Conservation (phyloP, 164 flowering plant genomes). For the Dillenia turbinata region DNA sequence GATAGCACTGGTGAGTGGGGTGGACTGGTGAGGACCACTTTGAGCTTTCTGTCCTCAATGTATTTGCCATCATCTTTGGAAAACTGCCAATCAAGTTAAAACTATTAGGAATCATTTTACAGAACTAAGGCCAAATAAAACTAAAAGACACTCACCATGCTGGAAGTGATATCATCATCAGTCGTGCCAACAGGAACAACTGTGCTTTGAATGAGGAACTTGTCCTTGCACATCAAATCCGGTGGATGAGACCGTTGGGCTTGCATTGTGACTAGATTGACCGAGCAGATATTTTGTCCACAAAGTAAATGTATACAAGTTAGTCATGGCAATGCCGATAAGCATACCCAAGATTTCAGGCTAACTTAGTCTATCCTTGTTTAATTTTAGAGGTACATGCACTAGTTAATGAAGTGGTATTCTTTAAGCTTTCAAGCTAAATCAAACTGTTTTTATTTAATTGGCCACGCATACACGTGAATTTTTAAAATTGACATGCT, state of each 20-base stretch:
- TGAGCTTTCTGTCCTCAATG: conserved; percentile 75
- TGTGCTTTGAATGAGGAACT: conserved; percentile 81
- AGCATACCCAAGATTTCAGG: no score
- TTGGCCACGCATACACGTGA: no score
- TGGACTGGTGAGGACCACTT: conserved; percentile 54
- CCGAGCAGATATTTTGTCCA: no score
- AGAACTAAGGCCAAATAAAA: conserved; percentile 1
- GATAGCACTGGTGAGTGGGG: conserved; percentile 49
- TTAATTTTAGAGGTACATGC: no score
- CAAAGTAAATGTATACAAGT: no score
- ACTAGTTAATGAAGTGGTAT: no score
- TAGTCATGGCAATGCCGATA: no score
- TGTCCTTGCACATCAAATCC: conserved; percentile 81
- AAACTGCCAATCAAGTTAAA: conserved; percentile 46
- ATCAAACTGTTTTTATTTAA: no score
- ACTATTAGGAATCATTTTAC: conserved; percentile 15
- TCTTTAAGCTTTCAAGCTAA: no score
- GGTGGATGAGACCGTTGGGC: conserved; percentile 50
- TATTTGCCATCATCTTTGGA: conserved; percentile 49
- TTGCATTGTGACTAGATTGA: conserved; percentile 75
- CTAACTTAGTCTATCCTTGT: no score
- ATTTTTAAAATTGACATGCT: no score
- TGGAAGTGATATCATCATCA: conserved; percentile 54
- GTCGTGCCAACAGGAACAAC: conserved; percentile 57
- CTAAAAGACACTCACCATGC: conserved; percentile 34